A percentile compares a stretch with the other conserved stretches of the same genome.
These are phyloP conservation scores for Talaromyces thailandensis DNA, from an alignment of 495 filamentous ascomycete genomes.

Conservation along the genomic window DNA sequence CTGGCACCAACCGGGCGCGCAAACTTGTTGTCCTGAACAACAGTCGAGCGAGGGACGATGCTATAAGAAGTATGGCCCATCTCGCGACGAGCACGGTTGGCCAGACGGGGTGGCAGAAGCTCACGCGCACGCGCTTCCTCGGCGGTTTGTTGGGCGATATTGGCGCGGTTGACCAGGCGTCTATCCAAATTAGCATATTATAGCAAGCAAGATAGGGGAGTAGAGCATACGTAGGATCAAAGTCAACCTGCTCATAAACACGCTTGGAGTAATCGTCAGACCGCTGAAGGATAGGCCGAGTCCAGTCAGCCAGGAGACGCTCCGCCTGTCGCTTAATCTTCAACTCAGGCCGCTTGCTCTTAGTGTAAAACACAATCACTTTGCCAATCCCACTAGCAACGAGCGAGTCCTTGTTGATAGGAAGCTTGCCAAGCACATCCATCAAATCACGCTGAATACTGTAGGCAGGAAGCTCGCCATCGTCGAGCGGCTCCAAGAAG, in stretches of 20 bases:
- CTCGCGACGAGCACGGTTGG: conserved; percentile 65
- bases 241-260: conserved; percentile 44
- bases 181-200: conserved; percentile 10
- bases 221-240: conserved; percentile 45
- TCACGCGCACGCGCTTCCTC: conserved; percentile 60
- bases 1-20: conserved; percentile 60
- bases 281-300: conserved; percentile 85
- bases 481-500: conserved; percentile 92
- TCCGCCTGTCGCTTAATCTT: conserved; percentile 91
- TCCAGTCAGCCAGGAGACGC: conserved; percentile 87
- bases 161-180: conserved; percentile 27
- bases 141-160: conserved; percentile 38
- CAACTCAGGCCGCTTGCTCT: conserved; percentile 76
- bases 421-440: conserved; percentile 64
- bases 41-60: conserved; percentile 60
- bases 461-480: conserved; percentile 88
- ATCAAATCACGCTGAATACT: conserved; percentile 95
- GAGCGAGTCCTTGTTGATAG: conserved; percentile 82
- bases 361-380: conserved; percentile 91
- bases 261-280: conserved; percentile 88
- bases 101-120: conserved; percentile 58
- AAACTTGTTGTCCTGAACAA: conserved; percentile 40
- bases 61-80: conserved; percentile 70
- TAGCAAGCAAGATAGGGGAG: conserved; percentile 12
- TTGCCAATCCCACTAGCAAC: conserved; percentile 91